phyloP scores from a whole-genome alignment of 108 stramenopile genomes.

The Seminavis robusta region DNA sequence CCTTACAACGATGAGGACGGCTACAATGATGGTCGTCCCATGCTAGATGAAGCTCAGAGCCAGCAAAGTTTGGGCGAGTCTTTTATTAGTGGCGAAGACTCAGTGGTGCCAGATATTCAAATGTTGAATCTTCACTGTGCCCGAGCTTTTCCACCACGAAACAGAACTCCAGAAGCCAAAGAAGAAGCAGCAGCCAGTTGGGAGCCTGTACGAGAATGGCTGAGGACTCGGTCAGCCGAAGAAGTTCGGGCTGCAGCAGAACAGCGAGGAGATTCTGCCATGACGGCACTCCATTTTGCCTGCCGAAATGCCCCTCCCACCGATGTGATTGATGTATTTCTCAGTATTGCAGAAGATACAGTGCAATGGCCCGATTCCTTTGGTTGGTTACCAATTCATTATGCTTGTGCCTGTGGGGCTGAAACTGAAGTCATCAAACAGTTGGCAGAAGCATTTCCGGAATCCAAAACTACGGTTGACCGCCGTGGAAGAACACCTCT shows the following conservation, averaged over 20 bases:
- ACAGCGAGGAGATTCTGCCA: conserved; percentile 48
- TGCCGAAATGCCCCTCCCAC: conserved; percentile 51
- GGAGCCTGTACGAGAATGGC: conserved; percentile 59
- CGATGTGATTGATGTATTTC: conserved; percentile 52
- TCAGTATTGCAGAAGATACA: conserved; percentile 47
- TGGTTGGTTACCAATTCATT: conserved; percentile 82
- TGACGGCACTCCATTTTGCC: conserved; percentile 69
- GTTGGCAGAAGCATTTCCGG: conserved; percentile 61
- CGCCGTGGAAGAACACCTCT: conserved; percentile 68
- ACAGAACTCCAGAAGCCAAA: conserved; percentile 17
- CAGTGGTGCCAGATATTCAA: conserved; percentile 23
- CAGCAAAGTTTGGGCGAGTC: no score
- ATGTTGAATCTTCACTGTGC: conserved; percentile 20
- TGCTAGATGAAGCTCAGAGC: no score
- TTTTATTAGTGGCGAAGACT: no score
- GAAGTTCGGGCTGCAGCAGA: conserved; percentile 51
- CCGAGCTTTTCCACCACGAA: conserved; percentile 14
- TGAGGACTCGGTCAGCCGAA: conserved; percentile 35
- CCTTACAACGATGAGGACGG: no score
- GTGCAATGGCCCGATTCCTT: conserved; percentile 61
- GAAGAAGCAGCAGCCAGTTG: conserved; percentile 36
- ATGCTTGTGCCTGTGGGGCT: conserved; percentile 70
- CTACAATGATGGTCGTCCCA: no score
- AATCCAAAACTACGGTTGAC: conserved; percentile 51
- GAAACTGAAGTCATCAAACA: conserved; percentile 39